These are phyloP conservation scores for Trichoderma oligosporum DNA, from an alignment of 2,329 filamentous ascomycete species.

Conservation along the genomic window DNA sequence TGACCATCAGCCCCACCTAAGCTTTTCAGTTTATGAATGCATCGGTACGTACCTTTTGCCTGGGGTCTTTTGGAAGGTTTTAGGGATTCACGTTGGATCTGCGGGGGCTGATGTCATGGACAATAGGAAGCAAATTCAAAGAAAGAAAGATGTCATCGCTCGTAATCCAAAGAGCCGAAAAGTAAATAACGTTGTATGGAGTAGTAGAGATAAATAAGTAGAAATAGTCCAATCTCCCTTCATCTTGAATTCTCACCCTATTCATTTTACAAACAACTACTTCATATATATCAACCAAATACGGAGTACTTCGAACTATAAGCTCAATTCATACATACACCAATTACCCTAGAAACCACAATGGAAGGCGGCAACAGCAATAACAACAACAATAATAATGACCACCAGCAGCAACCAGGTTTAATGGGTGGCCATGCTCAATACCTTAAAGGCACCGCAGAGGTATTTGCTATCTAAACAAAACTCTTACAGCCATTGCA, in stretches of 20 bases:
- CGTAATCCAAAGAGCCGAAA: background rate
- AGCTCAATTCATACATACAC: background rate
- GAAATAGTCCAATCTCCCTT: background rate
- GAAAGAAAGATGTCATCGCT: conserved; percentile 22
- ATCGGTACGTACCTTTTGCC: conserved; percentile 8
- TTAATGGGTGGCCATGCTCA: conserved; percentile 62
- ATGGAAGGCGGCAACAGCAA: conserved; percentile 27
- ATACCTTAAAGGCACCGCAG: conserved; percentile 65
- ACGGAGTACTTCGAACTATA: too few species aligned
- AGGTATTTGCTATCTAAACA: too few species aligned
- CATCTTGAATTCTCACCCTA: background rate
- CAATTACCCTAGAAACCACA: conserved; percentile 20
- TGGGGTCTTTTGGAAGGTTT: background rate
- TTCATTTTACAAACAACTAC: too few species aligned
- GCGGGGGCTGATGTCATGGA: conserved; percentile 21
- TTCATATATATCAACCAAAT: too few species aligned
- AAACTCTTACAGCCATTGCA: too few species aligned
- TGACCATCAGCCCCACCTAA: background rate
- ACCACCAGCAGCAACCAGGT: conserved; percentile 46
- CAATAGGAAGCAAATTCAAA: conserved; percentile 19
- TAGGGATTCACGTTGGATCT: background rate
- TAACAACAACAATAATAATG: conserved; percentile 27
- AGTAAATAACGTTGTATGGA: too few species aligned
- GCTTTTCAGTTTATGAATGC: background rate
- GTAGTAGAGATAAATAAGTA: background rate